Conservation (phyloP, 441 rosid genomes). For the Hura crepitans region DNA sequence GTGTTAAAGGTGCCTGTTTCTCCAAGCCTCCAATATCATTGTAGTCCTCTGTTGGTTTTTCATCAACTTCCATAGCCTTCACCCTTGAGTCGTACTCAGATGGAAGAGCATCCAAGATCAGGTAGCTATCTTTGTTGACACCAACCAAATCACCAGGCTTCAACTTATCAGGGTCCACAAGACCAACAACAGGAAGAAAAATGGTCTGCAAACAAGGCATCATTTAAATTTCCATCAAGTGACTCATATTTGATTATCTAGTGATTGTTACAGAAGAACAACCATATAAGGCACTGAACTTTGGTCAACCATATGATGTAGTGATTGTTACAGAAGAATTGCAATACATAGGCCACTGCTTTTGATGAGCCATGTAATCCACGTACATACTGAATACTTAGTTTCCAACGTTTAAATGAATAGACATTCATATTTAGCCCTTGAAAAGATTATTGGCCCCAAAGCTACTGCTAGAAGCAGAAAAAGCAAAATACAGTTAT, state of each 20-base stretch:
- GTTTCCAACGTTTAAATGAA: not conserved
- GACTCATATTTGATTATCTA: not conserved
- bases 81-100: slow-evolving; percentile 94
- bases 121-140: slow-evolving; percentile 93
- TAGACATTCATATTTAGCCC: not conserved
- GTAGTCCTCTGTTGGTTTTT: slow-evolving; percentile 95
- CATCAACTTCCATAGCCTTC: slow-evolving; percentile 99
- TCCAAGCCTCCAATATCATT: slow-evolving; percentile 93
- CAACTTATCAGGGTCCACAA: slow-evolving; percentile 88
- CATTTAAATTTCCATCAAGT: not conserved
- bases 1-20: slow-evolving; percentile 30
- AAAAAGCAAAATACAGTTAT: too few relatives aligned
- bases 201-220: slow-evolving; percentile 56
- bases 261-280: not conserved
- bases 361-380: not conserved
- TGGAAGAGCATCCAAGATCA: slow-evolving; percentile 88
- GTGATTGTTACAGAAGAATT: not conserved
- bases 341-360: not conserved
- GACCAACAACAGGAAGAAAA: slow-evolving; percentile 92
- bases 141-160: slow-evolving; percentile 99
- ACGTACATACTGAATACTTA: not conserved
- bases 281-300: too few relatives aligned
- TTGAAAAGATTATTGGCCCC: not conserved
- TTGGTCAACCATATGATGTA: too few relatives aligned
- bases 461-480: not conserved